A percentile compares a stretch with the other conserved stretches of the same genome.
Conservation (phyloP, 2,329 filamentous ascomycete genomes). For the Paramyrothecium sp. region DNA sequence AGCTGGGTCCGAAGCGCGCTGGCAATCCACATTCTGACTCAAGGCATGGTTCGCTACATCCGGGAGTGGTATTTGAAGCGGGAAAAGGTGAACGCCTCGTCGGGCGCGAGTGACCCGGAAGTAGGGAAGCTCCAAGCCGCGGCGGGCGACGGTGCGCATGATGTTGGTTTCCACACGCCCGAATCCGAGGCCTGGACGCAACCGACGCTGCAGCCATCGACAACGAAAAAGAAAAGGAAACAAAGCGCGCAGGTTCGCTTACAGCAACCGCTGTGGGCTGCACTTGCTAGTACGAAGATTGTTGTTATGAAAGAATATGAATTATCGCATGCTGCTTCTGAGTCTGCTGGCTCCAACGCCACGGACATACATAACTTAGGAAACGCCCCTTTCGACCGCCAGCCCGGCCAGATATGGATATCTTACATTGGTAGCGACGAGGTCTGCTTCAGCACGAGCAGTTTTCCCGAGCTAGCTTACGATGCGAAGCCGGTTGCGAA, state of each 20-base stretch:
- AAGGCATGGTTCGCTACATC: conserved; percentile 69
- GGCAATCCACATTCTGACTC: conserved; percentile 73
- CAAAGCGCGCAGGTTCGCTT: conserved; percentile 88
- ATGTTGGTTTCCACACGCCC: conserved; percentile 46
- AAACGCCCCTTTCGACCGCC: conserved; percentile 69
- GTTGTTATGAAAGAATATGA: conserved; percentile 91
- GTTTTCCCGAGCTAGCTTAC: conserved; percentile 51
- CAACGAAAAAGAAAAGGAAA: conserved; percentile 81
- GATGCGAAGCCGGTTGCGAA: conserved; percentile 18
- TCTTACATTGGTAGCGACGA: conserved; percentile 77
- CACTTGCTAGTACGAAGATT: conserved; percentile 92
- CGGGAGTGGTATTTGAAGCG: conserved; percentile 66
- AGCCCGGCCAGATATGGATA: conserved; percentile 76
- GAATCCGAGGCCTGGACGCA: conserved; percentile 45
- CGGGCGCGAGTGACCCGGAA: conserved; percentile 59
- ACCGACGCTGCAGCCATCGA: conserved; percentile 43
- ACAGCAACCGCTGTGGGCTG: conserved; percentile 91
- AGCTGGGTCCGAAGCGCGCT: conserved; percentile 68
- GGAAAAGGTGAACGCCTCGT: conserved; percentile 52
- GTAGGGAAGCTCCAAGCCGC: conserved; percentile 50
- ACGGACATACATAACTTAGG: conserved; percentile 76
- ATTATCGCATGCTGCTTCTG: conserved; percentile 73
- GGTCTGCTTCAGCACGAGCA: conserved; percentile 72
- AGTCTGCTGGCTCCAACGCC: conserved; percentile 71
- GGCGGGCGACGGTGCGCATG: conserved; percentile 22